Evolutionary conservation across 192 early-diverging fungal genomes (phyloP), one percentile per base, ranked within the genome.

Genomic region (Chytriomyces hyalinus): DNA sequence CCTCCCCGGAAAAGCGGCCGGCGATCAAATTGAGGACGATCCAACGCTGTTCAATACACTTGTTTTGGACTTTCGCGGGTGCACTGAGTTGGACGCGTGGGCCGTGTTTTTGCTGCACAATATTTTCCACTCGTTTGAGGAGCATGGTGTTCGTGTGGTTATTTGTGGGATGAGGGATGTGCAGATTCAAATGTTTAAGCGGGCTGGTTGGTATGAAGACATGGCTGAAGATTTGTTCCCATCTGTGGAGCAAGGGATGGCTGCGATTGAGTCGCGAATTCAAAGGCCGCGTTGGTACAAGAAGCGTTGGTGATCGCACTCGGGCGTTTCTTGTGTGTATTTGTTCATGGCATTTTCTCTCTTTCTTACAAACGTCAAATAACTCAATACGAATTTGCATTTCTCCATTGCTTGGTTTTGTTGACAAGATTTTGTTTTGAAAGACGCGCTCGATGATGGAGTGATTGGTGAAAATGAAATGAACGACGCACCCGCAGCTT

Each of bases 351-450:
- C 53, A 13, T 57, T 57, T 20, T 13, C 20, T 57, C 15, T 57
- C 20, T 13, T 20, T 20, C 53, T 57, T 57, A 20, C 53, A 57
- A n/a, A 57, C 53, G 53, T 20, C 20, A 20, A 57, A 57, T 57
- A 57, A 57, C 36, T 36, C 36, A 36, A 36, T 36, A 36, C 36
- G 36, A 36, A 36, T 36, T 36, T 36, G 36, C 36, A 36, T 36
- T 36, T 36, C 36, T 36, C 36, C 36, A 36, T 36, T 36, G 36
- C 36, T 36, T 36, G 36, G 36, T 36, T 81, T 80, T 86, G 86
- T 88, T 26, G 24, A 26, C 24, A 26, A 26, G 24, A 26, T 26
- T 26, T 26, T 26, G 24, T 26, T 26, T 86, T 70, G 51, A 86
- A 88, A 36, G 36, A 36, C 36, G 36, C 36, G 36, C 36, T 36